A percentile compares a stretch with the other conserved stretches of the same genome.
Conservation (phyloP, 2,329 filamentous ascomycete species). For the Thelonectria olida region DNA sequence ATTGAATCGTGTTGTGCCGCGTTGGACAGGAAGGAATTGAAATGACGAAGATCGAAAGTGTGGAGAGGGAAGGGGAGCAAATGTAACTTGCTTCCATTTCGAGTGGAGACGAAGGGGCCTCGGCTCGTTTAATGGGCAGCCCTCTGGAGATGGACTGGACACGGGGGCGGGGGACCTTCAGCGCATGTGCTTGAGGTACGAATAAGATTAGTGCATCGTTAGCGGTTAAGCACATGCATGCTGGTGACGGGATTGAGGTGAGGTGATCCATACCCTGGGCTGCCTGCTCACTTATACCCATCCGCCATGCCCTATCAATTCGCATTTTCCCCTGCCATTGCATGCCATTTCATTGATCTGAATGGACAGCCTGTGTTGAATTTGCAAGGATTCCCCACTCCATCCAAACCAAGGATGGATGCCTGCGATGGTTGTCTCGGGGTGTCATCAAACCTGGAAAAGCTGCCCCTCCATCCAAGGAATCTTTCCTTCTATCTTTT, state of each 20-base stretch:
- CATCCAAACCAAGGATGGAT: neutral
- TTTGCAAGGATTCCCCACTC: conserved; percentile 19
- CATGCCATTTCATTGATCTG: no score
- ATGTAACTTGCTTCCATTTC: neutral
- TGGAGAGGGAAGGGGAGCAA: neutral
- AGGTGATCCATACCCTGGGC: no score
- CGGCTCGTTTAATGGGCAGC: conserved; percentile 6
- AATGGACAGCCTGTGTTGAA: no score
- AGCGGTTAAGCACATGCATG: neutral
- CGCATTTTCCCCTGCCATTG: neutral
- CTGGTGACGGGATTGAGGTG: neutral
- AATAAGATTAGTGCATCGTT: conserved; percentile 5
- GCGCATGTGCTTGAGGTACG: conserved; percentile 13
- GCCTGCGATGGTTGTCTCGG: neutral
- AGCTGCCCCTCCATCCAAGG: no score
- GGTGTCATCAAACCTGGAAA: no score
- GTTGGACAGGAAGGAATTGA: neutral
- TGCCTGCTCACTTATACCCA: neutral
- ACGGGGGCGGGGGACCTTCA: conserved; percentile 6
- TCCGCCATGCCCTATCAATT: neutral
- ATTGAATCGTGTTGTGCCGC: neutral
- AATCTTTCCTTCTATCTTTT: no score
- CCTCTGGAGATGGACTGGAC: neutral
- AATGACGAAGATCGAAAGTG: neutral
- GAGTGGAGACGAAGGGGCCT: conserved; percentile 11